Evolutionary conservation across 257 asterid species (phyloP).

Genomic region (Solanum okadae): DNA sequence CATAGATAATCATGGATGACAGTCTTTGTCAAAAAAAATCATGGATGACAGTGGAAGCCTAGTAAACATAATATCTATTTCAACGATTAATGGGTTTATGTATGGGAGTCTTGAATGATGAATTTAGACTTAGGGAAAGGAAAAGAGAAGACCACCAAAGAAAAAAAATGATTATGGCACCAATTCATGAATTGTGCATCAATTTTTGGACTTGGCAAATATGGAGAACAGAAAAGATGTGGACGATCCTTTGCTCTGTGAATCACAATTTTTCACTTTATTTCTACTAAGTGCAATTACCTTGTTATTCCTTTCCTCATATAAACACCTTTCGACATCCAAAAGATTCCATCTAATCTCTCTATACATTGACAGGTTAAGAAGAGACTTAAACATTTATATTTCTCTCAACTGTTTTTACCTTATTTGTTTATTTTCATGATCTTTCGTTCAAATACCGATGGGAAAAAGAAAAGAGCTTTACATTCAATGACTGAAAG

Average conservation of each 20-base stretch:
- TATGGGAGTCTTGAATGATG: background rate
- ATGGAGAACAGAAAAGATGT: background rate
- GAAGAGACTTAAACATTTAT: background rate
- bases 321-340: background rate
- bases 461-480: background rate
- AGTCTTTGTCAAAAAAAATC: background rate
- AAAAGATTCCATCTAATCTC: background rate
- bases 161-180: background rate
- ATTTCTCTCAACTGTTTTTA: background rate
- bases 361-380: background rate
- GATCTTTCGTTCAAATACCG: background rate
- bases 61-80: background rate
- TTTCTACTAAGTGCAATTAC: background rate
- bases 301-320: background rate
- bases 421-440: background rate
- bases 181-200: background rate
- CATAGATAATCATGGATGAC: background rate
- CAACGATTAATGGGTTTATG: background rate
- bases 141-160: background rate
- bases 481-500: background rate
- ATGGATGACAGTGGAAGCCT: background rate
- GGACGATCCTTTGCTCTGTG: background rate
- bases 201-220: background rate
- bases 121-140: background rate
- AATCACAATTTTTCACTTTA: background rate